Base-by-base conservation (phyloP, 768 basidiomycete species). In the Tricholoma saponaceum region DNA sequence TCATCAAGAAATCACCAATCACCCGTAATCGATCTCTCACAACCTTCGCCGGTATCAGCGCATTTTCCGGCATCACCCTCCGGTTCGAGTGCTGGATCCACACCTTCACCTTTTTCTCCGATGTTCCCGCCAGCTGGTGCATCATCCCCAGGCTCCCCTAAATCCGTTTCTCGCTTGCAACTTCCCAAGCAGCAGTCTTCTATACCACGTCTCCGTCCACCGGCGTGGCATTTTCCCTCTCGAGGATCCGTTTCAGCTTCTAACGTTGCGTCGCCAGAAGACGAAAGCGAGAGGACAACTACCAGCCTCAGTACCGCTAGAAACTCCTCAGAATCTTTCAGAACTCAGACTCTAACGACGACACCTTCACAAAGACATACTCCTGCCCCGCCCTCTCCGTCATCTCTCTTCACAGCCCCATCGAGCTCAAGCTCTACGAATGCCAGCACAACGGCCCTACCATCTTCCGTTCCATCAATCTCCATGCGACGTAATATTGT, bases 181-280 rank as follows among this genome's bases (percentile, higher is more conserved):
- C 54, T 55, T 35, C 60, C 62, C 14, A 57, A 52, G 25, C 68
- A 54, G 58, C 64, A 52, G 37, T 61, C 56, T 35, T 51, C 56
- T 58, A 51, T n/a, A n/a, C 69, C 60, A 51, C 67, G 51, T 56
- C 60, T 51, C 59, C 67, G 28, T 61, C 68, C 51, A 58, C 63
- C 49, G 50, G 60, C 43, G 47, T 56, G 49, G 20, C 62, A 59
- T 53, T 57, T 58, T 30, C 59, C 52, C 9, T 25, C 50, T 6
- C 41, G 46, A 4, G 33, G 58, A 8, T 37, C 55, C 22, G 52
- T 56, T 14, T 5, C 12, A 13, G 22, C 54, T 9, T 44, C 58
- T 5, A 52, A 56, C 16, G 49, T 59, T 4, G 43, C n/a, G 37
- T 26, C 22, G 25, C 53, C 43, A 16, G 55, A 55, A n/a, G 56